Base-by-base conservation (phyloP, 192 early-diverging fungal species). In the Funneliformis mosseae region DNA sequence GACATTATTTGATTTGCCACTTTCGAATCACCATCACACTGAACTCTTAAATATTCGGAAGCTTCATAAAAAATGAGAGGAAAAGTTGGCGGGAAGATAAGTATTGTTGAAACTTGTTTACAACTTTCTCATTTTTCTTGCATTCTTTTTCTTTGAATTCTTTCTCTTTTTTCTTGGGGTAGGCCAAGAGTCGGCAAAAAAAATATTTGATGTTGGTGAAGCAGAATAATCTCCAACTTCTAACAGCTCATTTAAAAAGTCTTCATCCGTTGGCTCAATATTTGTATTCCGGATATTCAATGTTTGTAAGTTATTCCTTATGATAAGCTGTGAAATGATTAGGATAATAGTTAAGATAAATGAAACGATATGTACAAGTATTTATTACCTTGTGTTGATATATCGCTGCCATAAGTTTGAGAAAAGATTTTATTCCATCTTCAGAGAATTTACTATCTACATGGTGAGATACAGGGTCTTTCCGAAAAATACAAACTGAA, bases 351-450 rank as follows among this genome's bases (percentile, higher is more conserved):
- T 16, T n/a, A 64, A 66, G 50, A 5, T 66, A 46, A 64, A 62
- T 41, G 8, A 23, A 41, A 41, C 41, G 16, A 48, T 77, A 66
- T 45, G n/a, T 18, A 62, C 21, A 76, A 21, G n/a, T 38, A 39
- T 62, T 62, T 77, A 16, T 41, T 77, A 77, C 76, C 63, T 77
- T 77, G 5, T 46, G 64, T 67, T 77, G 60, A 41, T 77, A 77
- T 77, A 77, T 38, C 27, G 16, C n/a, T 77, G 25, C 23, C 38
- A 77, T 18, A 77, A 66, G 38, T 46, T 46, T 77, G n/a, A 77
- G 16, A 43, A 77, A 77, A 62, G 76, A 66, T 23, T 14, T 77
- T 62, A 77, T 45, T 77, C 62, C 62, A 64, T 77, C 64, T 64
- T 64, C 64, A 6, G 76, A 77, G 42, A 77, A 77, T 23, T 66